Base-by-base conservation (phyloP, 2,329 filamentous ascomycete species). In the Alternaria alternata region DNA sequence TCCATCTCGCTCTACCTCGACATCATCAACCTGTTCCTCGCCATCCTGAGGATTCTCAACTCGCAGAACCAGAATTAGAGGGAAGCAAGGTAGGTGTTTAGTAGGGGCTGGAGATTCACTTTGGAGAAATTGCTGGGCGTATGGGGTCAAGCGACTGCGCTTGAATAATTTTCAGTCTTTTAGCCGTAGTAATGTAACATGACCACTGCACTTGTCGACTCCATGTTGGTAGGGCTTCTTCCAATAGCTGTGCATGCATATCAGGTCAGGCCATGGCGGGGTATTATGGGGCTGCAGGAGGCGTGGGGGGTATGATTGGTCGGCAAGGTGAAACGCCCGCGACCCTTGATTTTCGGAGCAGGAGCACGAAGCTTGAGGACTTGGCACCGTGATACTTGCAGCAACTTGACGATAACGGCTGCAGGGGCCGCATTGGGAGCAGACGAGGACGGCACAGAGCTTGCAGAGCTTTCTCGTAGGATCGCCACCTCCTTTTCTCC, bases 21-120 rank as follows among this genome's bases (percentile, higher is more conserved):
- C 79, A 89, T 98, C 66, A 92, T 98, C 84, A 99, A 99, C 86
- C 81, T 99, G 68, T 99, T 99, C 88, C 85, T 99, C 68, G 91
- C 93, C 54, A 99, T 99, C 75, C 84, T 99, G 75, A 87, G 95
- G 75, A 98, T 99, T 71, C 84, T 99, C 75, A 99, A 99, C 85
- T 96, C 91, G 83, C 92, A 97, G 85, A 90, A 89, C 77, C 94
- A 96, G 81, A 96, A 97, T 86, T 98, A 89, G 60, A 51, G 5
- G 26, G 5, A 3, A 14, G 11, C 6, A 7, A 12, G 20, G 20
- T 16, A 14, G 51, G 11, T n/a, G n/a, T 42, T 7, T 18, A 11
- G 28, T 4, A 24, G 20, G 36, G 7, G 30, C n/a, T 49, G 9
- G 7, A 18, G 32, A 22, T 56, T 22, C 16, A 30, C 22, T 39